Evolutionary conservation across 306 rosid species (phyloP).

Genomic region (Citrullus amarus): DNA sequence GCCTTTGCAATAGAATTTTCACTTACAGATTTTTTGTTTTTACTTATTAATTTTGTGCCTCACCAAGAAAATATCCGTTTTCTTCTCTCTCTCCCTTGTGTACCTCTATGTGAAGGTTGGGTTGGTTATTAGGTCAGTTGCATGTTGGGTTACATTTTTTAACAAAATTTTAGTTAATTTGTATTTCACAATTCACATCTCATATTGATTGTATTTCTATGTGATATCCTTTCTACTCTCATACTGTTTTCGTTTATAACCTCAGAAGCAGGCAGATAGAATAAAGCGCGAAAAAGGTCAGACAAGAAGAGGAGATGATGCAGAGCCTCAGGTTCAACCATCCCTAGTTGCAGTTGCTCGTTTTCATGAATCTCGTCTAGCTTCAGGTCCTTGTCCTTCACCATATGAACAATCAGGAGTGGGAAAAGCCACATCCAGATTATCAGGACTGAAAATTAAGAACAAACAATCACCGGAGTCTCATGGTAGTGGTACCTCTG

Average conservation of each 20-base stretch:
- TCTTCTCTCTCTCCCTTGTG: background rate
- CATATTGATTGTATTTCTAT: background rate
- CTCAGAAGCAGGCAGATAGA: slow-evolving; percentile 78
- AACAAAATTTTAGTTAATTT: background rate
- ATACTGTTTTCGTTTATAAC: background rate
- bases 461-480: slow-evolving; percentile 8
- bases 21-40: background rate
- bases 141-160: background rate
- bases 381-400: slow-evolving; percentile 68
- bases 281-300: slow-evolving; percentile 77
- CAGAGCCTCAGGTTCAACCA: slow-evolving; percentile 56
- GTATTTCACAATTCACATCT: background rate
- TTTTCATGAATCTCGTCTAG: slow-evolving; percentile 89
- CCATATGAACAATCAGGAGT: slow-evolving; percentile 48
- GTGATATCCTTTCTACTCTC: background rate
- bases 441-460: slow-evolving; percentile 17
- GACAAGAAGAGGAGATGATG: slow-evolving; percentile 72
- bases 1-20: background rate
- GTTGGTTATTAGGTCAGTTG: background rate
- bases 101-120: background rate
- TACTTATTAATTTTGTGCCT: background rate
- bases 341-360: slow-evolving; percentile 62
- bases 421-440: slow-evolving; percentile 10
- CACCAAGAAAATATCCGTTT: background rate
- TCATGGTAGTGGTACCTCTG: slow-evolving; percentile 18